Evolutionary conservation across 352 stramenopile species (phyloP).

Genomic region (Phytopythium aichiense): DNA sequence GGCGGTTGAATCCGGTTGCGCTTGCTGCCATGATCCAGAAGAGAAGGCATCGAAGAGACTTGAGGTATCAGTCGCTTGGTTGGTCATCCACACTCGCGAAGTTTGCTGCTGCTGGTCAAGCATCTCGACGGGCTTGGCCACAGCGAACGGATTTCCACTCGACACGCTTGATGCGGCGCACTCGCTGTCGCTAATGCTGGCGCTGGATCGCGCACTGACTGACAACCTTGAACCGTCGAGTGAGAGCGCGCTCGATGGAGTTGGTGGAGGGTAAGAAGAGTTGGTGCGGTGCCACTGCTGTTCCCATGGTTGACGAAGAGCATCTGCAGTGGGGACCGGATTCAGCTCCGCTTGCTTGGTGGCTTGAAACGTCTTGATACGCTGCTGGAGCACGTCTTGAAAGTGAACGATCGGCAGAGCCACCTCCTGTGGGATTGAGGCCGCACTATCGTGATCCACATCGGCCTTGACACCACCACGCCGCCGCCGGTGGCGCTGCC

Average conservation of each 20-base stretch:
- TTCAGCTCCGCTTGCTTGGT: neutral
- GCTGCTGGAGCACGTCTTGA: neutral
- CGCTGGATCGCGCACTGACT: neutral
- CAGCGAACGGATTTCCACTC: neutral
- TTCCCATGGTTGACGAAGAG: neutral
- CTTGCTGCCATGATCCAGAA: neutral
- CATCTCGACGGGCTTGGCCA: neutral
- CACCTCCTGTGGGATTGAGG: neutral
- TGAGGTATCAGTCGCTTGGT: constrained; percentile 18
- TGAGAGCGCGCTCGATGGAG: neutral
- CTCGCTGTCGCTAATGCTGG: neutral
- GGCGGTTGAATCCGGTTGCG: neutral
- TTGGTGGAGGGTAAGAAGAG: neutral
- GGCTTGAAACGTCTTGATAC: neutral
- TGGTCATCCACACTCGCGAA: constrained; percentile 6
- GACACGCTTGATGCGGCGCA: neutral
- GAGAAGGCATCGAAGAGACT: neutral
- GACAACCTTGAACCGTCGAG: neutral
- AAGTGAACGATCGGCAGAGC: constrained; percentile 2
- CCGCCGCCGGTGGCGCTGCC: neutral
- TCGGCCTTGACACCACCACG: neutral
- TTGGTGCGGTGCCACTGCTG: neutral
- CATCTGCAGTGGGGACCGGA: neutral
- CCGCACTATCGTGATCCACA: neutral
- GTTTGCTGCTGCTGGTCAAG: constrained; percentile 18